Base-by-base conservation (phyloP, 2,329 filamentous ascomycete species). In the Thelonectria olida region DNA sequence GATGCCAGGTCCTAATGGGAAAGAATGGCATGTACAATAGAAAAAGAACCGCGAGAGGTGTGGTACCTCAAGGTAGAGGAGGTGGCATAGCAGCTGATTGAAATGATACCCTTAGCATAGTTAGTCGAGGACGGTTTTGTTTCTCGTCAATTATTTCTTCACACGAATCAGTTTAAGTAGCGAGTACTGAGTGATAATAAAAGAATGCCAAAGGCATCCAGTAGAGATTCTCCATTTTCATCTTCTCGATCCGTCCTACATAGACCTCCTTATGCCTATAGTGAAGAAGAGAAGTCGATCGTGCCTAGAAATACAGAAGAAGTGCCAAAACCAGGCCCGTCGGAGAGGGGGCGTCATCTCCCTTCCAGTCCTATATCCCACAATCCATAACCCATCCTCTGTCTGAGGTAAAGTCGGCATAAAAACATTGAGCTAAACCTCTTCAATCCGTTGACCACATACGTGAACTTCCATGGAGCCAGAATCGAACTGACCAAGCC, bases 221-320 rank as follows among this genome's bases (percentile, higher is more conserved):
- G 61, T 34, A 47, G 60, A 64, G 56, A 45, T 54, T 48, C 31
- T 58, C 52, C 65, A 65, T 58, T 61, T 61, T 54, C 56, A 59
- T 62, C 48, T 62, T 63, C 60, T 58, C 55, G 39, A 58, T 61
- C 56, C 61, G 56, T 53, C 47, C 58, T 64, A 45, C 62, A 61
- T 65, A 42, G 58, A 52, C 52, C 53, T 61, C 51, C n/a, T n/a
- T n/a, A n/a, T 52, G 56, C 65, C 58, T 58, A 22, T 13, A 45
- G 38, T 19, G 7, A 22, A 31, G 54, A 48, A 53, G 39, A 62
- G 51, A 47, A 47, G 53, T 36, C 23, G 45, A 52, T 34, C 34
- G 56, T 63, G 60, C 65, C 61, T 72, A 70, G 56, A 70, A 70
- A 62, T 71, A 72, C 67, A 72, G 63, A 42, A 64, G 61, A 64